Evolutionary conservation across 495 filamentous ascomycete species (phyloP).

Genomic region (Choiromyces venosus): DNA sequence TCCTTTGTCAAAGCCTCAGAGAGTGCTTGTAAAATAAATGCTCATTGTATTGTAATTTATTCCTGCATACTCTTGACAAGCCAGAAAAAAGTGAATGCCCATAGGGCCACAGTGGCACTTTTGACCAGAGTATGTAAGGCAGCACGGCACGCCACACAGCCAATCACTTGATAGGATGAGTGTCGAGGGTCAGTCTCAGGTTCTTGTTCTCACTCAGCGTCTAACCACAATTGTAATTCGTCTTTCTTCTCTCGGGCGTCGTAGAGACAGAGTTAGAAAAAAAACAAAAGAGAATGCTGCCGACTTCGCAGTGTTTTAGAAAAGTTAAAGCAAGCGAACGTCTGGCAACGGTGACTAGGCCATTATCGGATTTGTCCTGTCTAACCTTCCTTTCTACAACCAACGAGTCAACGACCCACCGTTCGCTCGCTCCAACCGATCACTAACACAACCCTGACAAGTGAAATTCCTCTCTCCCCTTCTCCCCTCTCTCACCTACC

Average conservation of each 20-base stretch:
- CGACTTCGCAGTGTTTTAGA: not conserved
- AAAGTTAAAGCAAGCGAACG: not conserved
- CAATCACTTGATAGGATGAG: not conserved
- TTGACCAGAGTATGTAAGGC: not conserved
- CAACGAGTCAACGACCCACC: conserved; percentile 2
- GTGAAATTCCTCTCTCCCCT: conserved; percentile 1
- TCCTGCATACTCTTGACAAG: not conserved
- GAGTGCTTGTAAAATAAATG: not conserved
- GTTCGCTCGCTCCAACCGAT: not conserved
- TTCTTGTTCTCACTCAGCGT: not conserved
- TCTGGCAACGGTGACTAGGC: not conserved
- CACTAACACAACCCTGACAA: not conserved
- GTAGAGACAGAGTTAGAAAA: not conserved
- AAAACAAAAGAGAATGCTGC: not conserved
- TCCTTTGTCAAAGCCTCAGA: not conserved
- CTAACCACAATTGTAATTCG: not conserved
- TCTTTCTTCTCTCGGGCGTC: not conserved
- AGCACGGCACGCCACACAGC: not conserved
- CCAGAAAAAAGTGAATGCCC: not conserved
- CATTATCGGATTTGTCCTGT: not conserved
- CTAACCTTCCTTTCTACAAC: not conserved
- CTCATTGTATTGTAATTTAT: not conserved
- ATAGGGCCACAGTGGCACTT: conserved; percentile 3
- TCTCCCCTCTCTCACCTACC: not conserved
- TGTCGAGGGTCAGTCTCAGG: not conserved